A percentile compares a stretch with the other conserved stretches of the same genome.
phyloP scores from a whole-genome alignment of 441 rosid genomes.

The Pelargonium myrrhifolium region DNA sequence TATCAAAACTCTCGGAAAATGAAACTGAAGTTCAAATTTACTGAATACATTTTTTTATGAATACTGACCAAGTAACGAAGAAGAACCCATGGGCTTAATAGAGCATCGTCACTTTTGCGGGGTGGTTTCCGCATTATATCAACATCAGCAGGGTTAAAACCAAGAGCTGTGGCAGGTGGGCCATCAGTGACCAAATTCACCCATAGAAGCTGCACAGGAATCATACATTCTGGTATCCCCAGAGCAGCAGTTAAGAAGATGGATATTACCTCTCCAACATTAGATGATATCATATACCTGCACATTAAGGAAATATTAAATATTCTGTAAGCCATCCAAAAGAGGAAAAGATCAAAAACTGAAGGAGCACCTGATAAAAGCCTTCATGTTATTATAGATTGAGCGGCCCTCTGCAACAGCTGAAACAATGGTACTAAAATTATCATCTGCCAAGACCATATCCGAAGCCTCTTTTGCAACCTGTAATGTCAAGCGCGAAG shows the following conservation, averaged over 20 bases:
- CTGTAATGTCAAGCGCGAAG: constrained; percentile 18
- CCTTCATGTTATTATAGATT: constrained; percentile 45
- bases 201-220: constrained; percentile 51
- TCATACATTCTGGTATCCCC: constrained; percentile 43
- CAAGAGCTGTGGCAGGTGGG: constrained; percentile 48
- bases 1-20: too few relatives aligned
- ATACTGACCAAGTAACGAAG: constrained; percentile 43
- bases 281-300: constrained; percentile 53
- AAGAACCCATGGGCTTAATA: constrained; percentile 39
- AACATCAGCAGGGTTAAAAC: constrained; percentile 45
- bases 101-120: constrained; percentile 41
- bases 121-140: constrained; percentile 46
- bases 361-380: constrained; percentile 32
- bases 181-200: constrained; percentile 49
- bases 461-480: constrained; percentile 52
- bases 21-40: too few relatives aligned
- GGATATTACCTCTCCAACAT: constrained; percentile 46
- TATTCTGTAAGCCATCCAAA: background rate
- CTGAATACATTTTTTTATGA: background rate
- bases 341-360: background rate
- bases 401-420: constrained; percentile 47
- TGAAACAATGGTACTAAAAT: constrained; percentile 41
- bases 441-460: constrained; percentile 48
- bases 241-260: constrained; percentile 45
- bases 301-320: background rate